Percentiles rank a stretch among this genome's conserved stretches.
phyloP scores from a whole-genome alignment of 2,329 filamentous ascomycete genomes.

The Xylariomycetidae sp. region DNA sequence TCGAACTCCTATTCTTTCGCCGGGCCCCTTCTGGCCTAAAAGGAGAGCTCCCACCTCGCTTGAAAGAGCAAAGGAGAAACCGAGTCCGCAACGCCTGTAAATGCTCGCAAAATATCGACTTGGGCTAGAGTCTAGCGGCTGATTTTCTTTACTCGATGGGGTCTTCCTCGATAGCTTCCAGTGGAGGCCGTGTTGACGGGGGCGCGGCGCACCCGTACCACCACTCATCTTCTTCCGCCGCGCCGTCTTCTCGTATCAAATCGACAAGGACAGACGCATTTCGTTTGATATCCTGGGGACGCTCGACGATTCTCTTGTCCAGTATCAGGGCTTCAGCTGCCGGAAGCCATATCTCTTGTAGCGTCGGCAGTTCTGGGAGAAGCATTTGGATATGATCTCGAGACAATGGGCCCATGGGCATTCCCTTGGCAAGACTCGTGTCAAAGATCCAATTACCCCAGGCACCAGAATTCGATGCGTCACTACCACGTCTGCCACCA shows the following conservation, averaged over 20 bases:
- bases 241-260: conserved; percentile 56
- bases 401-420: conserved; percentile 52
- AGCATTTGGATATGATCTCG: conserved; percentile 45
- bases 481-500: conserved; percentile 20
- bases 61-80: conserved; percentile 12
- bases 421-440: conserved; percentile 54
- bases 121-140: too few relatives aligned
- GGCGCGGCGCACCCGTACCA: conserved; percentile 49
- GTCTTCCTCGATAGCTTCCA: conserved; percentile 48
- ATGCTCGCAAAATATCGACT: conserved; percentile 17
- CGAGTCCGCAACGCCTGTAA: conserved; percentile 23
- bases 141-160: conserved; percentile 28
- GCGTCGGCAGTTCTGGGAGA: conserved; percentile 47
- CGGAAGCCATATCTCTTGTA: conserved; percentile 57
- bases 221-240: conserved; percentile 57
- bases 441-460: conserved; percentile 45
- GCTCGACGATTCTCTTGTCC: conserved; percentile 51
- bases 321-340: conserved; percentile 59
- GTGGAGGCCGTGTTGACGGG: conserved; percentile 44
- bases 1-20: conserved; percentile 15
- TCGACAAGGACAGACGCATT: conserved; percentile 58
- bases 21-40: conserved; percentile 5
- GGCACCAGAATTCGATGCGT: conserved; percentile 17
- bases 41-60: background rate
- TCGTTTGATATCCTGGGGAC: conserved; percentile 55